phyloP scores from a whole-genome alignment of 2,329 filamentous ascomycete genomes.

The Nemania abortiva region DNA sequence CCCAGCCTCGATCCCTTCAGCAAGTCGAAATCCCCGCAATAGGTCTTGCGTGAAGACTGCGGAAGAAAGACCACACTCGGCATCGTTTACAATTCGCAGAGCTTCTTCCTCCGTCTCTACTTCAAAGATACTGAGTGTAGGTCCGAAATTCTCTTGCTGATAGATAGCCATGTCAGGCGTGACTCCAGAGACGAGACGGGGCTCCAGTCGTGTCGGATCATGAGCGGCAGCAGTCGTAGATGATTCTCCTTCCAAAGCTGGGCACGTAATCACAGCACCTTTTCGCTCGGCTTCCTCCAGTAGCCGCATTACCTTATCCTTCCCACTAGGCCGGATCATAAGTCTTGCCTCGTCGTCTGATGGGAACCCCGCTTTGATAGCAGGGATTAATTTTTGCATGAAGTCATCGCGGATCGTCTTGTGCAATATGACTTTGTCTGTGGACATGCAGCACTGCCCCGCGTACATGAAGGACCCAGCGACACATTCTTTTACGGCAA shows the following conservation, averaged over 20 bases:
- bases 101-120: constrained; percentile 72
- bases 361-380: constrained; percentile 59
- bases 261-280: constrained; percentile 59
- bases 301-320: constrained; percentile 71
- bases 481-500: constrained; percentile 75
- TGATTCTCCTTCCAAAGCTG: no score
- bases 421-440: constrained; percentile 76
- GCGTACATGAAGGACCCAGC: constrained; percentile 77
- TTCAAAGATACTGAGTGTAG: constrained; percentile 70
- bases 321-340: constrained; percentile 75
- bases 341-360: constrained; percentile 75
- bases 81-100: constrained; percentile 73
- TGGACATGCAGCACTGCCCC: constrained; percentile 91
- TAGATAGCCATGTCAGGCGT: constrained; percentile 74
- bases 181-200: constrained; percentile 70
- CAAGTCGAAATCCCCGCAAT: constrained; percentile 62
- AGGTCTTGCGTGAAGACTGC: constrained; percentile 74
- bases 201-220: constrained; percentile 59
- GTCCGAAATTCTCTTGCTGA: constrained; percentile 74
- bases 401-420: constrained; percentile 60
- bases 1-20: constrained; percentile 67
- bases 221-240: no score
- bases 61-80: constrained; percentile 73
- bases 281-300: constrained; percentile 46
- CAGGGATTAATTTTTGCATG: constrained; percentile 56